Percentiles rank a stretch among this genome's conserved stretches.
These are phyloP conservation scores for Nemania diffusa DNA, from an alignment of 2,329 filamentous ascomycete genomes.

Conservation along the genomic window DNA sequence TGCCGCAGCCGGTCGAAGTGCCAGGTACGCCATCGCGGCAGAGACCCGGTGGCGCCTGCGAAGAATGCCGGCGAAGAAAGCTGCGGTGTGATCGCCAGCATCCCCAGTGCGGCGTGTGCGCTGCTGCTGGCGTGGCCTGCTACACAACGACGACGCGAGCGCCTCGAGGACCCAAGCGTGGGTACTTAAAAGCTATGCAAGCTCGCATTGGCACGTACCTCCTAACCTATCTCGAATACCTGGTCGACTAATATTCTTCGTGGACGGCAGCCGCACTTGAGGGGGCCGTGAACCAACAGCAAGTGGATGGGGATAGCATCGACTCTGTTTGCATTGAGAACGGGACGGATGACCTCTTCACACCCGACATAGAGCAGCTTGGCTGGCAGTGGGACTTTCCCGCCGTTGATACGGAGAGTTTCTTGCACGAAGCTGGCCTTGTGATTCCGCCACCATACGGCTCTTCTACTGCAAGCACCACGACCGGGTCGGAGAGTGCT, in stretches of 20 bases:
- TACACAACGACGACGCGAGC: conserved; percentile 13
- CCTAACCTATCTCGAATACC: not conserved
- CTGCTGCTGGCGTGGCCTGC: conserved; percentile 18
- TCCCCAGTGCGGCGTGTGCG: conserved; percentile 25
- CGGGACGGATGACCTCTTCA: conserved; percentile 20
- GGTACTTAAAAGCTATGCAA: conserved; percentile 29
- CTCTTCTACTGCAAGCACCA: conserved; percentile 15
- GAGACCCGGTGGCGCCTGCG: conserved; percentile 26
- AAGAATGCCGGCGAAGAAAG: conserved; percentile 31
- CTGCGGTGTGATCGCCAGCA: conserved; percentile 28
- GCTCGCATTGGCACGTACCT: conserved; percentile 17
- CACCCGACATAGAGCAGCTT: conserved; percentile 14
- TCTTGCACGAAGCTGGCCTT: conserved; percentile 16
- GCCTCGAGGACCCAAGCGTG: conserved; percentile 26
- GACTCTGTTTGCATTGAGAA: conserved; percentile 9
- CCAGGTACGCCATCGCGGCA: conserved; percentile 22
- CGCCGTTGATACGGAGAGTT: conserved; percentile 4
- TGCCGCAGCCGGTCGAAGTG: conserved; percentile 16
- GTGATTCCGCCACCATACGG: conserved; percentile 7
- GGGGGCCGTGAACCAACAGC: conserved; percentile 19
- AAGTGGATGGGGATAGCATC: conserved; percentile 8
- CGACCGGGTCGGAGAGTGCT: conserved; percentile 14
- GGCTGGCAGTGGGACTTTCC: conserved; percentile 22
- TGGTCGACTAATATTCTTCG: conserved; percentile 5
- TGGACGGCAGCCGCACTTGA: conserved; percentile 22